Evolutionary conservation across 345 rosid genomes (phyloP).

Genomic region (Kandelia obovata): DNA sequence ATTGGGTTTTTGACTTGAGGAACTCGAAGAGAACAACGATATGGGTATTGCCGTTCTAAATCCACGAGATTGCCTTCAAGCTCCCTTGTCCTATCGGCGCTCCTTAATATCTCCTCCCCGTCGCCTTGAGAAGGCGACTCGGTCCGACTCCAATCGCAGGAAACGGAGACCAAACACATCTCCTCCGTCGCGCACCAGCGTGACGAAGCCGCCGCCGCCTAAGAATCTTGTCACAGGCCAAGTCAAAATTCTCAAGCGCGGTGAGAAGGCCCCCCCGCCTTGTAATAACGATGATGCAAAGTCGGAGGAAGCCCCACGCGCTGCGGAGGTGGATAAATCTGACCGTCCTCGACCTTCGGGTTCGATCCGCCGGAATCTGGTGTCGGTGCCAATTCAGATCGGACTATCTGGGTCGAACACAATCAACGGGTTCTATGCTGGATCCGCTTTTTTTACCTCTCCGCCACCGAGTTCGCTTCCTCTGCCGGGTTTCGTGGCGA

Average conservation of each 20-base stretch:
- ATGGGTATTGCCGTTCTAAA: constrained; percentile 69
- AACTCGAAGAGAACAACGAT: not conserved
- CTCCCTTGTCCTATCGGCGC: constrained; percentile 27
- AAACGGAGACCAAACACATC: constrained; percentile 40
- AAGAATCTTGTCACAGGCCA: constrained; percentile 38
- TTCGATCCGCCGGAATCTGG: constrained; percentile 37
- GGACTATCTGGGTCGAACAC: constrained; percentile 23
- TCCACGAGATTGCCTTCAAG: constrained; percentile 48
- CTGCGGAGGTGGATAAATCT: not conserved
- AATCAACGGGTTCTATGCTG: constrained; percentile 55
- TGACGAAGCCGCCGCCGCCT: not conserved
- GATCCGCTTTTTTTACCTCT: constrained; percentile 63
- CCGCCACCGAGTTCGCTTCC: constrained; percentile 97
- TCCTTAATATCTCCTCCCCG: constrained; percentile 23
- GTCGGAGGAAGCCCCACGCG: not conserved
- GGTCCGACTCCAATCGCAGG: constrained; percentile 38
- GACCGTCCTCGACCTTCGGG: constrained; percentile 21
- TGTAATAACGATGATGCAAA: too few species aligned
- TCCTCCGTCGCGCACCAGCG: constrained; percentile 15
- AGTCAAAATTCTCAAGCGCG: constrained; percentile 72
- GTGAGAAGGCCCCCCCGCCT: constrained; percentile 35
- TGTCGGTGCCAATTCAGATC: constrained; percentile 22
- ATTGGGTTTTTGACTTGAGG: not conserved
- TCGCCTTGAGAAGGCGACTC: constrained; percentile 16
- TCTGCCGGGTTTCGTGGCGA: constrained; percentile 61